These are phyloP conservation scores for Bisporella sp. DNA, from an alignment of 2,329 filamentous ascomycete species.

Conservation along the genomic window DNA sequence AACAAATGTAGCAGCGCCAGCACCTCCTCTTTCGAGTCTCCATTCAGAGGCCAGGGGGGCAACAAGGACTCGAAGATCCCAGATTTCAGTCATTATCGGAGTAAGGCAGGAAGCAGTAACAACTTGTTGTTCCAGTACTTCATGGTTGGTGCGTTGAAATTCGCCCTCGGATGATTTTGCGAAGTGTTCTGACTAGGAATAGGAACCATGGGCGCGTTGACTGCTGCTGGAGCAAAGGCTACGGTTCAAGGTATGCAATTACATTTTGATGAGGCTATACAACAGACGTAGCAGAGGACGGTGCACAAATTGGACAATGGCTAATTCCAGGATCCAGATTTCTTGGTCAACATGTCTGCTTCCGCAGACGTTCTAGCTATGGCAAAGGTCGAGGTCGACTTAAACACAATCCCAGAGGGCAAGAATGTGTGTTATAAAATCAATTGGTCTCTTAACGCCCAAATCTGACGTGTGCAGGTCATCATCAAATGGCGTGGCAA, in stretches of 20 bases:
- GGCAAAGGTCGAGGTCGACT: constrained; percentile 98
- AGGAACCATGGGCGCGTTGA: constrained; percentile 85
- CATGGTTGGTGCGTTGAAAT: constrained; percentile 86
- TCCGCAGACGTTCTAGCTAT: constrained; percentile 97
- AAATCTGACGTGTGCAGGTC: constrained; percentile 47
- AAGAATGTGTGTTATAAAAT: constrained; percentile 72
- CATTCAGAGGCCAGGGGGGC: constrained; percentile 47
- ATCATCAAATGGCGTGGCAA: constrained; percentile 99
- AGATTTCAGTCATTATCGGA: constrained; percentile 82
- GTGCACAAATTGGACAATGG: constrained; percentile 1
- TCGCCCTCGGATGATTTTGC: not conserved
- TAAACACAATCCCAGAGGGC: constrained; percentile 88
- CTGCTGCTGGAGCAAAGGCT: constrained; percentile 91
- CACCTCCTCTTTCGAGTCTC: constrained; percentile 48
- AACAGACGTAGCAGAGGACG: no score
- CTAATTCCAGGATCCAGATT: constrained; percentile 56
- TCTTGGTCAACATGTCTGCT: constrained; percentile 99
- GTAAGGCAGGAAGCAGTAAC: constrained; percentile 55
- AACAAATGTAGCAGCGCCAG: constrained; percentile 18
- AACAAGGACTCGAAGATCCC: constrained; percentile 65
- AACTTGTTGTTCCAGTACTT: constrained; percentile 96
- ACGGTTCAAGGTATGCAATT: constrained; percentile 83
- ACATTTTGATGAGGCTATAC: not conserved
- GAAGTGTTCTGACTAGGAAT: not conserved
- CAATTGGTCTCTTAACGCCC: constrained; percentile 1